Conservation (phyloP, 2,329 filamentous ascomycete genomes). For the Sporothrix curviconia region DNA sequence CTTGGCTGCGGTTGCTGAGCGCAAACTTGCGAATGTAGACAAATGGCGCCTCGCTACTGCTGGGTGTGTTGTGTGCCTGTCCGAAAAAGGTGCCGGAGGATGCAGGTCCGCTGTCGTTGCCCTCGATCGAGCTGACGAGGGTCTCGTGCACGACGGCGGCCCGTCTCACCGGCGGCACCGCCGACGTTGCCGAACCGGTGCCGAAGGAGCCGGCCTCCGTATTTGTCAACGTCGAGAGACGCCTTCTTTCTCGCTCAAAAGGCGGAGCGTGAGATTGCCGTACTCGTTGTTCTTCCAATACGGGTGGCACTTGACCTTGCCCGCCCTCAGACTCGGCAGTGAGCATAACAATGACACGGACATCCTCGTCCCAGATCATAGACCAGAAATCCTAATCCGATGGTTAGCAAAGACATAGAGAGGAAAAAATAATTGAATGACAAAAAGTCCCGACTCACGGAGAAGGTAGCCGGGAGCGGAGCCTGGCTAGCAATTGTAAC, state of each 20-base stretch:
- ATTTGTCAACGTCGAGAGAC: slow-evolving; percentile 62
- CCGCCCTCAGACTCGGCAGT: slow-evolving; percentile 91
- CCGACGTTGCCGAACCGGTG: slow-evolving; percentile 17
- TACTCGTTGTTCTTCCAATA: slow-evolving; percentile 83
- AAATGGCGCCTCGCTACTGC: slow-evolving; percentile 55
- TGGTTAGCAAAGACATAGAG: neutral
- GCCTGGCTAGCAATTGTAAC: slow-evolving; percentile 95
- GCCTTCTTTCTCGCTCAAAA: slow-evolving; percentile 77
- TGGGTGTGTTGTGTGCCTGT: slow-evolving; percentile 6
- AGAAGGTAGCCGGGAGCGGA: slow-evolving; percentile 77
- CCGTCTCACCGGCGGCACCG: neutral
- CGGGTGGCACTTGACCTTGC: slow-evolving; percentile 86
- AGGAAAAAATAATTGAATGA: neutral
- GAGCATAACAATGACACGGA: slow-evolving; percentile 91
- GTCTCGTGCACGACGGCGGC: slow-evolving; percentile 11
- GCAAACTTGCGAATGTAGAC: slow-evolving; percentile 84
- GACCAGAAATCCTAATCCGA: slow-evolving; percentile 97
- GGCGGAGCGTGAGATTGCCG: slow-evolving; percentile 67
- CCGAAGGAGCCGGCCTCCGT: slow-evolving; percentile 35
- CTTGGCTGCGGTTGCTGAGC: slow-evolving; percentile 66
- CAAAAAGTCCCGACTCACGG: too few species aligned
- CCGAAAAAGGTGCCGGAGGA: neutral
- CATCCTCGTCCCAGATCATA: slow-evolving; percentile 92
- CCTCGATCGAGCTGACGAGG: slow-evolving; percentile 36
- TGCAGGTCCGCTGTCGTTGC: slow-evolving; percentile 12